Conservation (phyloP, 371 early-diverging fungal genomes). For the Mortierella sp. region DNA sequence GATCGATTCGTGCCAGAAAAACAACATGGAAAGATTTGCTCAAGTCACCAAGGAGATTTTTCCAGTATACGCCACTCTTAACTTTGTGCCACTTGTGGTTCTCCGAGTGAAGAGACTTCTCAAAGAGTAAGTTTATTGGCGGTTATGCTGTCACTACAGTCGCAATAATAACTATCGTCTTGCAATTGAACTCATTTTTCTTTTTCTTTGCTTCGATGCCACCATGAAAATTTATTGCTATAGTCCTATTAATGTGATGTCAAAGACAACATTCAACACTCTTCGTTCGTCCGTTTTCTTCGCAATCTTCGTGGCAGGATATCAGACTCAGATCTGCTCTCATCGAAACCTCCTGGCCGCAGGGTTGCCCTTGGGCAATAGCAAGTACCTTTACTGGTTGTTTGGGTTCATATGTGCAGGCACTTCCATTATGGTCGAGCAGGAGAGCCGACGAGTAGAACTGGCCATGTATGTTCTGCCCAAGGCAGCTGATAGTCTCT, state of each 20-base stretch:
- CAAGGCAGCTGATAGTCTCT: conserved; percentile 71
- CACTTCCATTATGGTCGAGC: conserved; percentile 76
- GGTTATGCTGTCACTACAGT: no score
- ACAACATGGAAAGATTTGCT: conserved; percentile 65
- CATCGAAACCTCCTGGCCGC: conserved; percentile 70
- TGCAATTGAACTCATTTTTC: no score
- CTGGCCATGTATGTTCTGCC: conserved; percentile 80
- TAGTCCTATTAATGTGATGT: conserved; percentile 62
- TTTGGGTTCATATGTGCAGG: conserved; percentile 73
- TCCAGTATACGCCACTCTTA: conserved; percentile 80
- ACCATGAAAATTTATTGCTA: neutral
- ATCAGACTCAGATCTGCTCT: conserved; percentile 74
- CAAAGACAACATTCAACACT: conserved; percentile 65
- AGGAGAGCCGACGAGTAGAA: conserved; percentile 75
- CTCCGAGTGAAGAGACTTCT: conserved; percentile 68
- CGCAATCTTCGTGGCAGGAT: conserved; percentile 71
- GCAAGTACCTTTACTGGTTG: conserved; percentile 73
- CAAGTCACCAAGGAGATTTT: conserved; percentile 73
- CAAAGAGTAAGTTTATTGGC: conserved; percentile 59
- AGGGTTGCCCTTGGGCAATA: conserved; percentile 57
- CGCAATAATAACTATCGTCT: no score
- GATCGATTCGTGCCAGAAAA: conserved; percentile 65
- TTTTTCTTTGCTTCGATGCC: no score
- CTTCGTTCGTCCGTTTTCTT: conserved; percentile 74
- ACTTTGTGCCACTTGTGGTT: conserved; percentile 77